Conservation (phyloP, 768 basidiomycete species). For the Pleurotus tuber-regium region DNA sequence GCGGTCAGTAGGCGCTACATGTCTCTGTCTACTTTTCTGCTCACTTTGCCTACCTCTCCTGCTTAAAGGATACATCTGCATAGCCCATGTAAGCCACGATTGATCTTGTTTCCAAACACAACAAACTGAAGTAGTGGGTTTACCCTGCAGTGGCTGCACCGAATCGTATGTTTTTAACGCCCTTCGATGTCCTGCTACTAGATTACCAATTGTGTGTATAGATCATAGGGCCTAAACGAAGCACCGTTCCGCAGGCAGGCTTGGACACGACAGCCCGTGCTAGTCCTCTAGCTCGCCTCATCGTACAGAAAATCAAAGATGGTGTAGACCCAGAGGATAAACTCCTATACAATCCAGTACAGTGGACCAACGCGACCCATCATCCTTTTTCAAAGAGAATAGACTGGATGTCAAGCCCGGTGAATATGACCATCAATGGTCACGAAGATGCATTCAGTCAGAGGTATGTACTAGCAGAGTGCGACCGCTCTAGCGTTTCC, state of each 20-base stretch:
- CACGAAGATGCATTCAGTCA: conserved; percentile 49
- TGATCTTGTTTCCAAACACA: not conserved
- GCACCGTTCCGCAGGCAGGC: conserved; percentile 53
- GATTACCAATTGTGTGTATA: conserved; percentile 16
- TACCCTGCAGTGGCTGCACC: conserved; percentile 47
- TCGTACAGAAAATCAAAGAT: conserved; percentile 41
- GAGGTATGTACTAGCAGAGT: conserved; percentile 24
- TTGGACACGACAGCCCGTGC: conserved; percentile 49
- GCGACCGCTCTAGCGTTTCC: not conserved
- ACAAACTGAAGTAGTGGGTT: no score
- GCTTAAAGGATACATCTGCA: conserved; percentile 49
- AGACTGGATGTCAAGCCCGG: conserved; percentile 49
- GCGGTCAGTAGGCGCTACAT: conserved; percentile 24
- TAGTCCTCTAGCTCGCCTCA: conserved; percentile 46
- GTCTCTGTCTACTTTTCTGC: not conserved
- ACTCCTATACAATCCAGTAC: conserved; percentile 46
- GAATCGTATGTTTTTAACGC: conserved; percentile 31
- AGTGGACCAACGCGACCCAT: conserved; percentile 48
- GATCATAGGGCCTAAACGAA: conserved; percentile 51
- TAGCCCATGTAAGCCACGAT: conserved; percentile 47
- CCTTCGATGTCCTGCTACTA: not conserved
- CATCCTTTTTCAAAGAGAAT: conserved; percentile 34
- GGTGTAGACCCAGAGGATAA: conserved; percentile 42
- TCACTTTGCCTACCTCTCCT: not conserved
- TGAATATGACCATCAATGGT: conserved; percentile 43